Percentiles rank a stretch among this genome's conserved stretches.
Evolutionary conservation across 2,329 filamentous ascomycete genomes (phyloP).

Genomic region (Neonectria coccinea): DNA sequence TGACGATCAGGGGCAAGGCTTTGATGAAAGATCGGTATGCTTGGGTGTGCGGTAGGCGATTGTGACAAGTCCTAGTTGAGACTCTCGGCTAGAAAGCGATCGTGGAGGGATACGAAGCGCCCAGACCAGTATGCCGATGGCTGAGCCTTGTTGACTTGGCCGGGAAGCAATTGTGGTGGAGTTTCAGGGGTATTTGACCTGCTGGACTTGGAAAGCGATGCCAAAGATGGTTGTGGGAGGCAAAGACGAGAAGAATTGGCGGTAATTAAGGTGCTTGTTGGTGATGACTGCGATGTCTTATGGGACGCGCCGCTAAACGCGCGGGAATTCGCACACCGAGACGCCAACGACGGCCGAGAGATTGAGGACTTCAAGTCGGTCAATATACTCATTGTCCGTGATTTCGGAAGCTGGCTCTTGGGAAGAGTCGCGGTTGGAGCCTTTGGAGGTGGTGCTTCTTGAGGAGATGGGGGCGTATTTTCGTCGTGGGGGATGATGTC

Average conservation of each 20-base stretch:
- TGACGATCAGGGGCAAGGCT: constrained; percentile 32
- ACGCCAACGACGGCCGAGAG: constrained; percentile 49
- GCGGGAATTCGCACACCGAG: constrained; percentile 33
- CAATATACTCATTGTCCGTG: constrained; percentile 58
- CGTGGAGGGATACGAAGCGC: constrained; percentile 68
- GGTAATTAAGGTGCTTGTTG: constrained; percentile 32
- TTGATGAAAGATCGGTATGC: constrained; percentile 5
- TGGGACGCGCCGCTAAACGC: constrained; percentile 28
- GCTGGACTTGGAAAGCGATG: constrained; percentile 35
- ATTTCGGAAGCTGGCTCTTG: constrained; percentile 55
- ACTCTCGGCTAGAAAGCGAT: constrained; percentile 55
- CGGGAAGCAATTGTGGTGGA: constrained; percentile 37
- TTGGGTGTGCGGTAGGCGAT: background rate
- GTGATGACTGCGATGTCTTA: constrained; percentile 38
- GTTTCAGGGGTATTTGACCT: constrained; percentile 32
- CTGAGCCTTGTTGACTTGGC: constrained; percentile 56
- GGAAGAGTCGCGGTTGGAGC: background rate
- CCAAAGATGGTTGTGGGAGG: constrained; percentile 35
- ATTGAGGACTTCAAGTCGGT: constrained; percentile 60
- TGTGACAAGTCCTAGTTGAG: constrained; percentile 32
- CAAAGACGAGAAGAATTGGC: constrained; percentile 37
- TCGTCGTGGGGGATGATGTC: constrained; percentile 42
- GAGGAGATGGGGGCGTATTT: constrained; percentile 38
- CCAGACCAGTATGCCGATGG: constrained; percentile 70
- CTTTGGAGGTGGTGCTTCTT: constrained; percentile 10